phyloP scores from a whole-genome alignment of 202 grass and related monocot genomes.

The Setaria viridis region DNA sequence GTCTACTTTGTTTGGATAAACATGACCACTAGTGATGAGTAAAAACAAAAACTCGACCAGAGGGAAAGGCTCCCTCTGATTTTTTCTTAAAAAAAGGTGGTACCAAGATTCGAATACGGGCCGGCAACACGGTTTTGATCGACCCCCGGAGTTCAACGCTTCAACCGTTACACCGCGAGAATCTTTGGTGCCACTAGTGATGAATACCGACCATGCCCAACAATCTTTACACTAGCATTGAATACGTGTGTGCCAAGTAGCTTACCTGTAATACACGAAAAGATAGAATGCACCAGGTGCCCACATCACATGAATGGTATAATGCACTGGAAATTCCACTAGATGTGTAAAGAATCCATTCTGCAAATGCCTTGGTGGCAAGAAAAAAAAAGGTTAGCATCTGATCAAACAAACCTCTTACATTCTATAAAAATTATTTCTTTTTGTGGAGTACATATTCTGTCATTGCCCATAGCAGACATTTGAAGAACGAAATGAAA shows the following conservation, averaged over 20 bases:
- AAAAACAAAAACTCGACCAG: not conserved
- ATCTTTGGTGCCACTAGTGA: not conserved
- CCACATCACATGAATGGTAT: slow-evolving; percentile 97
- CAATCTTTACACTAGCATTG: slow-evolving; percentile 23
- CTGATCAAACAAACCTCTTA: slow-evolving; percentile 31
- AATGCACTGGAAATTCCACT: slow-evolving; percentile 96
- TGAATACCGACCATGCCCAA: slow-evolving; percentile 22
- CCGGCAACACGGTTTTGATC: too few relatives aligned
- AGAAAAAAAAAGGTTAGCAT: slow-evolving; percentile 45
- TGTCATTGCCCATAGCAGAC: slow-evolving; percentile 23
- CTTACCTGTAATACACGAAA: slow-evolving; percentile 93
- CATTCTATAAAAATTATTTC: slow-evolving; percentile 31
- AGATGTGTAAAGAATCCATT: slow-evolving; percentile 96
- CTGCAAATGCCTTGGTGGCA: slow-evolving; percentile 79
- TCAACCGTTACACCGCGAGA: too few relatives aligned
- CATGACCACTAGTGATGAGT: not conserved
- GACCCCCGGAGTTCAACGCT: too few relatives aligned
- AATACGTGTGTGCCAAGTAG: not conserved
- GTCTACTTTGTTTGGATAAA: not conserved
- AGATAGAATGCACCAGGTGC: slow-evolving; percentile 95
- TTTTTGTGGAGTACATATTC: slow-evolving; percentile 23
- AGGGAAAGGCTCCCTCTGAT: too few relatives aligned
- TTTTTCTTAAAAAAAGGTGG: too few relatives aligned
- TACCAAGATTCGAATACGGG: too few relatives aligned
- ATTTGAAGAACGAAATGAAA: not conserved